Percentiles rank a stretch among this genome's conserved stretches.
These are phyloP conservation scores for Fusarium verrucosum DNA, from an alignment of 2,329 filamentous ascomycete species.

Conservation along the genomic window DNA sequence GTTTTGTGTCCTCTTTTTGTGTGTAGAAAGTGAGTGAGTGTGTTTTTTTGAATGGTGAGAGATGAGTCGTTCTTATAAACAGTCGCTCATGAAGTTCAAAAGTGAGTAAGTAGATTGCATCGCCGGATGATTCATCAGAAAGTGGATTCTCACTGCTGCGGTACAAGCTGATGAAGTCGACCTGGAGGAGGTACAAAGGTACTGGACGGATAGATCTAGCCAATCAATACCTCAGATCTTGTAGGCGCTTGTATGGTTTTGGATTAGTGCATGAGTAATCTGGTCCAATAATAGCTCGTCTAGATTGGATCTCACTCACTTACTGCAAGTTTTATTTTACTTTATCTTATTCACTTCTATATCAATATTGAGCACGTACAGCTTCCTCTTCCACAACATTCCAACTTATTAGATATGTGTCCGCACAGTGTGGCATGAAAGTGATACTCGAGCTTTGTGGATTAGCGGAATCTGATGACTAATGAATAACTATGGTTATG, in stretches of 20 bases:
- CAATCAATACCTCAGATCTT: conserved; percentile 9
- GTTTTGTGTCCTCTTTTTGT: background rate
- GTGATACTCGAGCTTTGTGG: no score
- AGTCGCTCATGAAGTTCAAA: background rate
- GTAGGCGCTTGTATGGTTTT: background rate
- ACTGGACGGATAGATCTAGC: background rate
- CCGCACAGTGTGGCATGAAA: no score
- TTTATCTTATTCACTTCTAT: no score
- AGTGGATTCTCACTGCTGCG: conserved; percentile 41
- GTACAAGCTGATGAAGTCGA: conserved; percentile 28
- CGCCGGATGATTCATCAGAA: conserved; percentile 55
- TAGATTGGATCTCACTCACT: no score
- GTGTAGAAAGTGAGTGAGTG: background rate
- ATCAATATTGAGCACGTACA: no score
- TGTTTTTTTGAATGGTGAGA: background rate
- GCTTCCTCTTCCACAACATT: no score
- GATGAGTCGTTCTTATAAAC: conserved; percentile 6
- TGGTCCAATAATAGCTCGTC: no score
- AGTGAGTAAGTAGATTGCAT: conserved; percentile 36
- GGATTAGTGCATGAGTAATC: conserved; percentile 1
- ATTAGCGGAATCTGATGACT: no score
- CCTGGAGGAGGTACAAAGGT: conserved; percentile 15
- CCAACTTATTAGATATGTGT: no score
- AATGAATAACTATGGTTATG: no score
- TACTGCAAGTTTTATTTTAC: no score